Evolutionary conservation across 768 basidiomycete species (phyloP).

Genomic region (Leucosporidium scottii): DNA sequence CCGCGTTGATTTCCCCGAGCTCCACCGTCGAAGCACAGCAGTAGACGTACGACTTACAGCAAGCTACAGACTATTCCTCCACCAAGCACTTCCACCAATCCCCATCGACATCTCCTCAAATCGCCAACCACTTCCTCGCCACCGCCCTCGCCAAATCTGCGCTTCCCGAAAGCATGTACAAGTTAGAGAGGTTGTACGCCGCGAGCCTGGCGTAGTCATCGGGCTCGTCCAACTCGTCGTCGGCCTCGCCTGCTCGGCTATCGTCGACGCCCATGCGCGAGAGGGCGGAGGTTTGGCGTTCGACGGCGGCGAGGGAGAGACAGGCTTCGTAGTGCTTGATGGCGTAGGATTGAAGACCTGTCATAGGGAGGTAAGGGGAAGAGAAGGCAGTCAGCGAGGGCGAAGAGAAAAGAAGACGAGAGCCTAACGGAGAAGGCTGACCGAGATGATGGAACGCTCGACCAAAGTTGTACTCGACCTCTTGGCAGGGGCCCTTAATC

Average conservation of each 20-base stretch:
- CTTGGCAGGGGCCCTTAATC: conserved; percentile 54
- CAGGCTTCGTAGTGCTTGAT: conserved; percentile 67
- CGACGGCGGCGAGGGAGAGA: conserved; percentile 6
- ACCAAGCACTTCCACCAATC: no score
- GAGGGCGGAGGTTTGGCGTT: background rate
- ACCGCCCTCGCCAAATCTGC: conserved; percentile 15
- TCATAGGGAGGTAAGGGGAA: background rate
- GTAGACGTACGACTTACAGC: no score
- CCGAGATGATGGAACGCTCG: conserved; percentile 89
- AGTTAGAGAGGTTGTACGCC: conserved; percentile 28
- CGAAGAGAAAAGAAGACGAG: background rate
- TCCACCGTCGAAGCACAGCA: no score
- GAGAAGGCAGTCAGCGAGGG: background rate
- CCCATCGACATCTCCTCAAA: conserved; percentile 5
- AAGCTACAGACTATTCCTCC: no score
- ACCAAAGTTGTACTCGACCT: conserved; percentile 90
- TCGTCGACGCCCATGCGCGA: conserved; percentile 14
- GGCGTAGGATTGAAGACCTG: conserved; percentile 75
- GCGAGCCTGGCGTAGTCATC: conserved; percentile 6
- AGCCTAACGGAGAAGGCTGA: conserved; percentile 41
- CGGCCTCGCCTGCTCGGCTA: background rate
- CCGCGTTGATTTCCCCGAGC: no score
- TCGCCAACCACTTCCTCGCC: conserved; percentile 26
- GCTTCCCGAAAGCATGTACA: conserved; percentile 11
- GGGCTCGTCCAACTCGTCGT: conserved; percentile 4